A percentile compares a stretch with the other conserved stretches of the same genome.
Conservation (phyloP, 2,329 filamentous ascomycete species). For the Diaporthe vaccinii region DNA sequence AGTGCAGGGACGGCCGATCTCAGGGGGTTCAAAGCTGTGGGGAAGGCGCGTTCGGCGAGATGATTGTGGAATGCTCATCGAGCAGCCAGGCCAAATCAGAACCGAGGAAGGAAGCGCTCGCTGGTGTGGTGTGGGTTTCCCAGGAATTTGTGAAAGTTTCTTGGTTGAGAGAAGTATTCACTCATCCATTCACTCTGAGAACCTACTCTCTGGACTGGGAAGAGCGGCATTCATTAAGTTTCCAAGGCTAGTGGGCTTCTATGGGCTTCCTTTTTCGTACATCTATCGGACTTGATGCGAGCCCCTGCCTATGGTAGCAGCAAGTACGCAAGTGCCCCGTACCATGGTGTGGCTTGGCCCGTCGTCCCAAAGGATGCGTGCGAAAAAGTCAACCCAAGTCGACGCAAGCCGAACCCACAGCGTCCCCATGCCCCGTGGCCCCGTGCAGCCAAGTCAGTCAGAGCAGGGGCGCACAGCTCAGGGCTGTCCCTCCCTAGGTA, state of each 20-base stretch:
- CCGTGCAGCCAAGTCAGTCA: conserved; percentile 19
- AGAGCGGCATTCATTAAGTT: conserved; percentile 9
- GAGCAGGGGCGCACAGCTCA: conserved; percentile 19
- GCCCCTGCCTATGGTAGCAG: conserved; percentile 23
- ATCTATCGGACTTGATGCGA: conserved; percentile 20
- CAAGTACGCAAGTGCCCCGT: conserved; percentile 21
- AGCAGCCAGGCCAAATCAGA: conserved; percentile 27
- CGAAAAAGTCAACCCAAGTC: conserved; percentile 25
- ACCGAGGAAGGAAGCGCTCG: conserved; percentile 1
- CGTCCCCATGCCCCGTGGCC: conserved; percentile 2
- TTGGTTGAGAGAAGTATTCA: neutral
- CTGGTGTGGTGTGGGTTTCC: neutral
- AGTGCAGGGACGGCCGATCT: conserved; percentile 33
- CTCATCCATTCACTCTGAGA: neutral
- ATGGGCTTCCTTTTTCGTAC: neutral
- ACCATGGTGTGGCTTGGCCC: conserved; percentile 24
- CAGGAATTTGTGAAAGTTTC: neutral
- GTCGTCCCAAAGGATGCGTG: conserved; percentile 12
- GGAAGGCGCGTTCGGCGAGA: conserved; percentile 27
- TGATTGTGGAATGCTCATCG: conserved; percentile 35
- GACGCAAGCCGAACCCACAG: conserved; percentile 29
- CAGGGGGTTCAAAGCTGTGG: conserved; percentile 37
- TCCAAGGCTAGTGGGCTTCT: neutral
- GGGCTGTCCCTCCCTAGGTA: conserved; percentile 22
- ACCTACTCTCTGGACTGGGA: neutral